These are phyloP conservation scores for Eucalyptus lansdowneana DNA, from an alignment of 345 rosid genomes.

Conservation along the genomic window DNA sequence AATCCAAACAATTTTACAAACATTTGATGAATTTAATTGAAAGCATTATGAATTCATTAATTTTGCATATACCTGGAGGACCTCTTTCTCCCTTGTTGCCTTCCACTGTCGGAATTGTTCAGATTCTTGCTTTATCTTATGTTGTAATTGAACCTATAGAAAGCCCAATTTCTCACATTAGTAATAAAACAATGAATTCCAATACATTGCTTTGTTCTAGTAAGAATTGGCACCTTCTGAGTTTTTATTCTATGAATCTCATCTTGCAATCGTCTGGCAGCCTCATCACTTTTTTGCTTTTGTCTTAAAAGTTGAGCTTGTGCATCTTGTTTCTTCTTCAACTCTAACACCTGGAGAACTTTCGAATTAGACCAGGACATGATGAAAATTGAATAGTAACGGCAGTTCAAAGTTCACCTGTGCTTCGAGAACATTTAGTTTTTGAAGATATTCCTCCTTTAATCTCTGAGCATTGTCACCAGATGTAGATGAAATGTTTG, in stretches of 20 bases:
- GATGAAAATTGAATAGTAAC: background rate
- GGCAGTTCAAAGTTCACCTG: constrained; percentile 38
- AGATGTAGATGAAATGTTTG: constrained; percentile 57
- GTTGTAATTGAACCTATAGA: constrained; percentile 73
- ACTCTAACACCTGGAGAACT: constrained; percentile 50
- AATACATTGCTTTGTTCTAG: background rate
- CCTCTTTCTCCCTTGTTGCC: constrained; percentile 90
- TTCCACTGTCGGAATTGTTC: constrained; percentile 90
- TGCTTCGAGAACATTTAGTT: constrained; percentile 74
- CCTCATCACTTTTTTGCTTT: constrained; percentile 95
- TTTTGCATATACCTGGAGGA: constrained; percentile 59
- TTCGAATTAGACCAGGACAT: background rate
- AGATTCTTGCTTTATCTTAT: constrained; percentile 90
- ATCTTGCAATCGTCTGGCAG: constrained; percentile 68
- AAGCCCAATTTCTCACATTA: background rate
- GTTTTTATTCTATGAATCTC: constrained; percentile 87
- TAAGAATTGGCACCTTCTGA: constrained; percentile 44
- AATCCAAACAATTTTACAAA: background rate
- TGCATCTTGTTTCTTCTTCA: constrained; percentile 96
- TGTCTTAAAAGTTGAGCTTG: constrained; percentile 91
- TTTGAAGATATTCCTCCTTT: constrained; percentile 81
- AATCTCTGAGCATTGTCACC: constrained; percentile 80
- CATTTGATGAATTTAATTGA: background rate
- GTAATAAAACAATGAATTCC: background rate
- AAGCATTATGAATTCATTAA: background rate